Evolutionary conservation across 345 rosid genomes (phyloP).

Genomic region (Balakata baccata): DNA sequence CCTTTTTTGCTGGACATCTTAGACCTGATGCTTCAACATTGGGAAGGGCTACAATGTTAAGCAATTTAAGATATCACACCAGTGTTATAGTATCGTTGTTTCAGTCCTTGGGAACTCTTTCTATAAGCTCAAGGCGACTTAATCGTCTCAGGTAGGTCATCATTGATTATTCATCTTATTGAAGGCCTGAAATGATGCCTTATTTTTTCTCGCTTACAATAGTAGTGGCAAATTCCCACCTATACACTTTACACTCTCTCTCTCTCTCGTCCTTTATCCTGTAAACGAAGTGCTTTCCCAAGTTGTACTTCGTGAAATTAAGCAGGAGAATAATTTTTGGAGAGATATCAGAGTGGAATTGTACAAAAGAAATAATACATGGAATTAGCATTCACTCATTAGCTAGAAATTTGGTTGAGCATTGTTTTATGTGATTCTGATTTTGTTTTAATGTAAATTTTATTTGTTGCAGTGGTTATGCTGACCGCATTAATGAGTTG

Average conservation of each 20-base stretch:
- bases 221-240: no score
- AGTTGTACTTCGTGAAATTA: background rate
- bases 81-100: slow-evolving; percentile 89
- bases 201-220: no score
- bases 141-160: slow-evolving; percentile 81
- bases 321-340: no score
- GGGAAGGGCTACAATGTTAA: slow-evolving; percentile 95
- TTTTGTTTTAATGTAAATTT: slow-evolving; percentile 7
- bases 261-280: background rate
- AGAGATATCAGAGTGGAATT: background rate
- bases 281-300: background rate
- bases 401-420: slow-evolving; percentile 1
- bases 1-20: slow-evolving; percentile 88
- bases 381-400: background rate
- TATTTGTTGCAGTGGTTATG: slow-evolving; percentile 75
- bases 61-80: slow-evolving; percentile 98
- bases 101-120: slow-evolving; percentile 88
- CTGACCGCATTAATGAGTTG: slow-evolving; percentile 92
- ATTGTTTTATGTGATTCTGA: slow-evolving; percentile 12
- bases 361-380: background rate
- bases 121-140: slow-evolving; percentile 84
- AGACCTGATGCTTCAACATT: slow-evolving; percentile 82
- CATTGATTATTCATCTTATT: no score
- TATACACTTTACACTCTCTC: no score
- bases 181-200: no score